Evolutionary conservation across 2,329 filamentous ascomycete genomes (phyloP).

Genomic region (Fusarium sp.): DNA sequence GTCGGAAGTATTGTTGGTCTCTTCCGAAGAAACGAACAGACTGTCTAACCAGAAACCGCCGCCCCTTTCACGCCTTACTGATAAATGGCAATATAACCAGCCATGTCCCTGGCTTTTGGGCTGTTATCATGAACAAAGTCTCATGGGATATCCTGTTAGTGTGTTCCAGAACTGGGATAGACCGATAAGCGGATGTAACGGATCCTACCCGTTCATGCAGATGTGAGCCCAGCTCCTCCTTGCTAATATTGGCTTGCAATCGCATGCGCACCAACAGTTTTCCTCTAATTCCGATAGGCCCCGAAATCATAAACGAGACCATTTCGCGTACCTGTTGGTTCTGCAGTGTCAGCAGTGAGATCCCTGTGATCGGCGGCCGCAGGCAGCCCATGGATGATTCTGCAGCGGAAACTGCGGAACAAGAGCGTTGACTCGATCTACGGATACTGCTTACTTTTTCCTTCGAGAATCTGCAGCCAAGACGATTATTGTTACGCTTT

Average conservation of each 20-base stretch:
- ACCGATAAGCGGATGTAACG: not conserved
- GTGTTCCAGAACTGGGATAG: not conserved
- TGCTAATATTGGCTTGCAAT: not conserved
- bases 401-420: not conserved
- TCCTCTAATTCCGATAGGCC: not conserved
- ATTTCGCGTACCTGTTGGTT: not conserved
- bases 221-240: not conserved
- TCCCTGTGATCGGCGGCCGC: not conserved
- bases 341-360: not conserved
- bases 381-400: not conserved
- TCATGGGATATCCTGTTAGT: not conserved
- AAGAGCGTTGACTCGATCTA: not conserved
- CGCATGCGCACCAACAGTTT: not conserved
- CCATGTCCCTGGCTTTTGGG: not conserved
- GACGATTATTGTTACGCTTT: not conserved
- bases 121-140: not conserved
- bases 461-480: not conserved
- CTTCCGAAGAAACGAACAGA: not conserved
- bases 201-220: not conserved
- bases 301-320: not conserved
- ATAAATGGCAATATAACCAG: not conserved
- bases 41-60: not conserved
- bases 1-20: not conserved
- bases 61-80: not conserved
- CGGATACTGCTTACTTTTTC: not conserved